Evolutionary conservation across 768 basidiomycete genomes (phyloP), one percentile per base, ranked within the genome.

Genomic region (Hortiboletus campestris): DNA sequence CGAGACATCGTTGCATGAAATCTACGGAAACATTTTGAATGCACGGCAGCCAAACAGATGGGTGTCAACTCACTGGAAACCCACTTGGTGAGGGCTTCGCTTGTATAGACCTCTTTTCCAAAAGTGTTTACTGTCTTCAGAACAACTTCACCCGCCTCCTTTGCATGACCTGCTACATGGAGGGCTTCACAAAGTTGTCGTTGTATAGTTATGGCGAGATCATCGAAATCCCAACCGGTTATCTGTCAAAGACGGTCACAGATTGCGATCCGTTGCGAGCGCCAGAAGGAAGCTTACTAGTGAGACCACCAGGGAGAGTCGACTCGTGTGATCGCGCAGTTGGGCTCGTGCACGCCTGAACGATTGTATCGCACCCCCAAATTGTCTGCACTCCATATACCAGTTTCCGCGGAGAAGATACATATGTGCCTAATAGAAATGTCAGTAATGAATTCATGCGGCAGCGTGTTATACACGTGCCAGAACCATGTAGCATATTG

Each of bases 151-250:
- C 32, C 7, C 0, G 42, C 53, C 1, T 59, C 53, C 14, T 49
- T 46, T 14, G 10, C 12, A 16, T 29, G 44, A 31, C 57, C 50
- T 0, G 35, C 41, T 0, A 22, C 20, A 43, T 55, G 58, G 1
- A 55, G 19, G 2, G 51, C 36, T 20, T 58, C 56, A 16, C 59
- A 61, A 20, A 55, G 34, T 12, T 42, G 19, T 10, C 42, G 46
- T 19, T 10, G 47, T 22, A 55, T 38, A 1, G 19, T 39, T 14
- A 52, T 39, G 3, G 4, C 16, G 11, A 58, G 28, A 38, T 31
- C 7, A 11, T 58, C 53, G 36, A 58, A 55, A 0, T 28, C 45
- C 56, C 57, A 61, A 8, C 53, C 60, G 4, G 25, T 52, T 19
- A 61, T 51, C 60, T 61, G 29, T 34, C 25, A n/a, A 46, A 11